Conservation (phyloP, 1,139 yeast species). For the Diutina rugosa region DNA sequence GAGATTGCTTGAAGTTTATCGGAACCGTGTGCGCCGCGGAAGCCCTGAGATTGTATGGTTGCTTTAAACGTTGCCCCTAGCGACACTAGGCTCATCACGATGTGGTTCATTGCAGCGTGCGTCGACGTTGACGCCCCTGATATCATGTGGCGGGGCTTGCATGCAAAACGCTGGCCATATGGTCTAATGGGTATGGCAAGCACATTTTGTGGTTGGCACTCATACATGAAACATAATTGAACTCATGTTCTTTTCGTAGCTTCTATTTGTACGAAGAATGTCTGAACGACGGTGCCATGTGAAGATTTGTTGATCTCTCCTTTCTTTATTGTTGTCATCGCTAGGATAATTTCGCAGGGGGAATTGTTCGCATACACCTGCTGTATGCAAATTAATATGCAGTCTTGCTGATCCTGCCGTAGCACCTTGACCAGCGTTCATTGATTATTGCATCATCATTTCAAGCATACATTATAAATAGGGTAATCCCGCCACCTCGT, state of each 20-base stretch:
- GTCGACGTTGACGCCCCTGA: neutral
- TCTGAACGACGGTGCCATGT: neutral
- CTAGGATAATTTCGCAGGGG: neutral
- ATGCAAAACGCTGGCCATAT: neutral
- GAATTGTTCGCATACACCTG: neutral
- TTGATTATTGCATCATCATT: neutral
- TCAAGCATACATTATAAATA: neutral
- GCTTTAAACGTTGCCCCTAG: neutral
- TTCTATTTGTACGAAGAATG: neutral
- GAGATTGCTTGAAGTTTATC: neutral
- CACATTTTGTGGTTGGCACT: neutral
- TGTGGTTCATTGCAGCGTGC: neutral
- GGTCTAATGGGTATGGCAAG: neutral
- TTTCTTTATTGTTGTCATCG: neutral
- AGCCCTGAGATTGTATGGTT: neutral
- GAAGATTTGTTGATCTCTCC: neutral
- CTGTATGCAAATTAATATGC: neutral
- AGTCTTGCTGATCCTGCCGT: neutral
- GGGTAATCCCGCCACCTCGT: neutral
- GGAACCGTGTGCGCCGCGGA: neutral
- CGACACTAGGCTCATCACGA: neutral
- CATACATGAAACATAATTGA: neutral
- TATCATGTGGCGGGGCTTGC: neutral
- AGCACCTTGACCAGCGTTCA: neutral
- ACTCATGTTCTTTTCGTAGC: neutral